Base-by-base conservation (phyloP, 139 green algal species). In the Micractinium conductrix region DNA sequence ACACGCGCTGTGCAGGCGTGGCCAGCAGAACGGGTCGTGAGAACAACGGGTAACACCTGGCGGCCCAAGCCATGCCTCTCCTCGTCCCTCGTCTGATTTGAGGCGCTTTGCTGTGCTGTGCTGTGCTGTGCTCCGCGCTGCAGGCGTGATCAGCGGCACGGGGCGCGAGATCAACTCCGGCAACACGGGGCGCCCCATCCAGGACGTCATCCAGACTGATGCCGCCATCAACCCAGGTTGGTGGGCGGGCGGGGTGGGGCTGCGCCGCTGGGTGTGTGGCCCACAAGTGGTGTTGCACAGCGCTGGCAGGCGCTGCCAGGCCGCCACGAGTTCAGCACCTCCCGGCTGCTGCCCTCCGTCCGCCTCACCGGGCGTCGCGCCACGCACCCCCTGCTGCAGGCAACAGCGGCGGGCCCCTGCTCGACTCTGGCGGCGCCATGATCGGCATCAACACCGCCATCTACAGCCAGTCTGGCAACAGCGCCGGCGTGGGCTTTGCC, bases 191-290 rank as follows among this genome's bases (percentile, higher is more conserved):
- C 89, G 91, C 4, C 91, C 91, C 33, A 94, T 95, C 50, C 80
- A 89, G 74, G 87, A 89, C n/a, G 92, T 98, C 3, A 95, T 98
- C 37, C 95, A 98, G 85, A 98, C 94, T 4, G 95, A 98, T 69
- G 94, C 95, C 12, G 92, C 93, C 33, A 97, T 98, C 91, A 98
- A 98, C 86, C 93, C 93, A 78, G 90, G 93, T 92, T 37, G 2
- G 72, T 68, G 10, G 2, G 28, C 2, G 48, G 48, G 21, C 12
- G 5, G 58, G 12, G 48, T 58, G 12, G n/a, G n/a, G n/a, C n/a
- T n/a, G n/a, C n/a, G n/a, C n/a, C n/a, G n/a, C n/a, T n/a, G n/a
- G n/a, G n/a, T n/a, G n/a, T n/a, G n/a, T n/a, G n/a, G n/a, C n/a
- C n/a, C n/a, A n/a, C n/a, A n/a, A n/a, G n/a, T n/a, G n/a, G n/a